These are phyloP conservation scores for Panaeolus cyanescens DNA, from an alignment of 768 basidiomycete species.

Conservation along the genomic window DNA sequence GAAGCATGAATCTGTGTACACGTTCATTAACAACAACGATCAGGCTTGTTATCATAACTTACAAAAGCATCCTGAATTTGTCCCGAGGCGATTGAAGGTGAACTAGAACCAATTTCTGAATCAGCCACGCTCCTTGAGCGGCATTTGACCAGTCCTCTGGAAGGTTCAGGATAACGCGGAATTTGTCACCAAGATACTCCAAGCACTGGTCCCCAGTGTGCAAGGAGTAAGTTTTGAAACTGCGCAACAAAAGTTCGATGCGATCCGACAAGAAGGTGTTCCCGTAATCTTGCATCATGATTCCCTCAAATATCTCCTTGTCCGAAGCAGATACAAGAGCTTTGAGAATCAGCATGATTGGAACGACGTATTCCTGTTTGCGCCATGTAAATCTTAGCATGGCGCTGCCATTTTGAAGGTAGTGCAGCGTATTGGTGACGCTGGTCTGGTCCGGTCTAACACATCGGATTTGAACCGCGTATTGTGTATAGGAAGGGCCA, in stretches of 20 bases:
- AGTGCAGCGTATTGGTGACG: conserved; percentile 95
- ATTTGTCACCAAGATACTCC: conserved; percentile 95
- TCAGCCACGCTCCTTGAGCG: conserved; percentile 77
- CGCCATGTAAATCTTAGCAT: conserved; percentile 96
- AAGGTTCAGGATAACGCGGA: conserved; percentile 85
- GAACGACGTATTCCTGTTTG: conserved; percentile 98
- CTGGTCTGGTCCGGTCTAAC: conserved; percentile 92
- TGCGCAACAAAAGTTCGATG: conserved; percentile 89
- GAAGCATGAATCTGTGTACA: conserved; percentile 86
- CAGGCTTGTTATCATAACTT: conserved; percentile 31
- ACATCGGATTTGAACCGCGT: conserved; percentile 94
- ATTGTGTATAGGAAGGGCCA: conserved; percentile 92
- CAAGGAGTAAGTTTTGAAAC: conserved; percentile 92
- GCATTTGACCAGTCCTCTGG: conserved; percentile 93
- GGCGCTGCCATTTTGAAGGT: conserved; percentile 94
- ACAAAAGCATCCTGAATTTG: conserved; percentile 95
- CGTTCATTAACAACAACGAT: neutral
- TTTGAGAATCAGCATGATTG: conserved; percentile 95
- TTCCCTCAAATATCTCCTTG: conserved; percentile 93
- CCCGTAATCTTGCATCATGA: conserved; percentile 95
- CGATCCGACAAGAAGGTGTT: conserved; percentile 98
- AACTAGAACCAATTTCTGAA: conserved; percentile 86
- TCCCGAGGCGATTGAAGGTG: conserved; percentile 87
- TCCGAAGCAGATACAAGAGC: conserved; percentile 90
- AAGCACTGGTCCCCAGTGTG: conserved; percentile 89